These are phyloP conservation scores for Eutypella sp. DNA, from an alignment of 2,329 filamentous ascomycete genomes.

Conservation along the genomic window DNA sequence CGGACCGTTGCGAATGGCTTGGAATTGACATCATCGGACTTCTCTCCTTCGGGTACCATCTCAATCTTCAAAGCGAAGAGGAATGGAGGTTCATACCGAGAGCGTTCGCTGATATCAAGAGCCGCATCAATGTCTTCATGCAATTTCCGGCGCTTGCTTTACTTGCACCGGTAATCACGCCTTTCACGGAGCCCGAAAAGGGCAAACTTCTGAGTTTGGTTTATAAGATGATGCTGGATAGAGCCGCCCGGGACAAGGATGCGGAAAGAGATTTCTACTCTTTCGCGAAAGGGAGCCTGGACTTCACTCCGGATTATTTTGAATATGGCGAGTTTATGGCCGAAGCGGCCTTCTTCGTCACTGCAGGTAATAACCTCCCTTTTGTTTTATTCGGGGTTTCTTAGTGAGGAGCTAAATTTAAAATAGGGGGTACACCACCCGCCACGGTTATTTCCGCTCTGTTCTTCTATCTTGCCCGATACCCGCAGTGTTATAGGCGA, in stretches of 20 bases:
- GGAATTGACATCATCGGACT: conserved; percentile 1
- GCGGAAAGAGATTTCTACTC: not conserved
- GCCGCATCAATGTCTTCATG: conserved; percentile 3
- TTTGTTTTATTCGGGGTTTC: not conserved
- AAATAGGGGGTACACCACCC: not conserved
- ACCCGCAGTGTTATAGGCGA: not conserved
- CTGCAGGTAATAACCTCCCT: not conserved
- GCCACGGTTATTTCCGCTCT: not conserved
- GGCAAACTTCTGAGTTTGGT: not conserved
- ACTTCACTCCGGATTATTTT: not conserved
- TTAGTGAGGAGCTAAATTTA: not conserved
- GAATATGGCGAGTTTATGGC: not conserved
- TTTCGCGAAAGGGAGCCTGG: not conserved
- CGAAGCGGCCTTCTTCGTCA: not conserved
- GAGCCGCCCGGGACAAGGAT: not conserved
- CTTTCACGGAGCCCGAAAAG: not conserved
- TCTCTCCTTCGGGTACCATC: conserved; percentile 3
- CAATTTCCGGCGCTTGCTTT: not conserved
- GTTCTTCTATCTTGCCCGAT: not conserved
- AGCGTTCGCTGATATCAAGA: not conserved
- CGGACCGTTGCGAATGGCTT: not conserved
- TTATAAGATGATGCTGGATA: not conserved
- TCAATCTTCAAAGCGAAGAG: conserved; percentile 1
- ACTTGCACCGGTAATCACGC: not conserved
- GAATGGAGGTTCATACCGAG: not conserved